Evolutionary conservation across 108 stramenopile genomes (phyloP).

Genomic region (Skeletonema marinoi): DNA sequence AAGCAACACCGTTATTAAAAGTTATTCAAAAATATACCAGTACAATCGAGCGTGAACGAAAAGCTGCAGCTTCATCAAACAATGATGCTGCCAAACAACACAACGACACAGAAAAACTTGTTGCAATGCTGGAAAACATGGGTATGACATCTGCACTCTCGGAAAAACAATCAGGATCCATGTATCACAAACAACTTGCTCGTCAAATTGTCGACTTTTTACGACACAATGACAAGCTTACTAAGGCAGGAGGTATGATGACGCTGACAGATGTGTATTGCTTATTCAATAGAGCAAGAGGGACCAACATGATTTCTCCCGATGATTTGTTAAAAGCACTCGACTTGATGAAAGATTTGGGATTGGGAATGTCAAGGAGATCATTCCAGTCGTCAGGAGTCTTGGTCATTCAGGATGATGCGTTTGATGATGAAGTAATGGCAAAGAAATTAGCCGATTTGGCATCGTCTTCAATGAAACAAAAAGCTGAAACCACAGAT

Average conservation of each 20-base stretch:
- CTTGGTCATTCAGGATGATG: constrained; percentile 81
- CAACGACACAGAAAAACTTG: constrained; percentile 61
- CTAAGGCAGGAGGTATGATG: constrained; percentile 67
- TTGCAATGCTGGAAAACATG: constrained; percentile 82
- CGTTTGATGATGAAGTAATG: constrained; percentile 63
- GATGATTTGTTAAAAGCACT: constrained; percentile 90
- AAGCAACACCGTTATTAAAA: constrained; percentile 65
- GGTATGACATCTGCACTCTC: constrained; percentile 95
- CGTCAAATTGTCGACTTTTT: constrained; percentile 96
- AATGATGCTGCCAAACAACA: constrained; percentile 9
- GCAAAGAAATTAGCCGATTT: constrained; percentile 58
- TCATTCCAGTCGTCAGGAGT: constrained; percentile 87
- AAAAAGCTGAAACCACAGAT: background rate
- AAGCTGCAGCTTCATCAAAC: constrained; percentile 11
- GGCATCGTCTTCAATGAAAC: constrained; percentile 33
- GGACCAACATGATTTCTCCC: constrained; percentile 94
- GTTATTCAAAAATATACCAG: constrained; percentile 81
- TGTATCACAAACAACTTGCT: constrained; percentile 90
- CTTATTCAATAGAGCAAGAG: constrained; percentile 94
- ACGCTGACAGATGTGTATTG: constrained; percentile 87
- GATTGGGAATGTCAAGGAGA: constrained; percentile 81
- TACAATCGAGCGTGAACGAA: constrained; percentile 53
- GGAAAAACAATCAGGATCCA: constrained; percentile 62
- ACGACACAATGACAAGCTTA: constrained; percentile 52
- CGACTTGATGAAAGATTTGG: constrained; percentile 61